phyloP scores from a whole-genome alignment of 2,329 filamentous ascomycete species.

The Hymenoscyphus scutula region DNA sequence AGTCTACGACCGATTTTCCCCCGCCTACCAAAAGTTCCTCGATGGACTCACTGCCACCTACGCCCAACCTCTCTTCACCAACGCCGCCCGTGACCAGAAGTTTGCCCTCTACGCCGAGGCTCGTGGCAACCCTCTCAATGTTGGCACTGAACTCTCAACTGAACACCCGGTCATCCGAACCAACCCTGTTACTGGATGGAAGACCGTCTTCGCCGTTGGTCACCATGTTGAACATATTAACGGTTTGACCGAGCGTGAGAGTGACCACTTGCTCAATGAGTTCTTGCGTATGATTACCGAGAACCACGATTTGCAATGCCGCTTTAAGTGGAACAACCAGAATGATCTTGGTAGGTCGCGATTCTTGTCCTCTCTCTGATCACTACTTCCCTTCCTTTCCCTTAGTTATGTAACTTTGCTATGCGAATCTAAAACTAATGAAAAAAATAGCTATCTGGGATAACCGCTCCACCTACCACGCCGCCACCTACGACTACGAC shows the following conservation, averaged over 20 bases:
- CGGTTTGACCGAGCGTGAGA: slow-evolving; percentile 53
- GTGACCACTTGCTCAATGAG: slow-evolving; percentile 37
- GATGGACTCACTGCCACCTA: slow-evolving; percentile 58
- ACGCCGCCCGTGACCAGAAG: slow-evolving; percentile 45
- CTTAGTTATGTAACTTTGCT: too few species aligned
- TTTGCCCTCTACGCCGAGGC: slow-evolving; percentile 45
- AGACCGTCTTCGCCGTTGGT: slow-evolving; percentile 42
- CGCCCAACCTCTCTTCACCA: slow-evolving; percentile 49
- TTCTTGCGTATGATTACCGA: slow-evolving; percentile 46
- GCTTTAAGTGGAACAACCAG: slow-evolving; percentile 51
- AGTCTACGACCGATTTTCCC: slow-evolving; percentile 61
- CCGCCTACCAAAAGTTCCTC: slow-evolving; percentile 55
- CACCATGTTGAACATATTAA: slow-evolving; percentile 55
- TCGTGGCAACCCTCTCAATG: slow-evolving; percentile 57
- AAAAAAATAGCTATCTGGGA: slow-evolving; percentile 60
- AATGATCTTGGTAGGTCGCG: slow-evolving; percentile 47
- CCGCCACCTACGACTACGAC: slow-evolving; percentile 61
- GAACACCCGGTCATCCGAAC: slow-evolving; percentile 54
- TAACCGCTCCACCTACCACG: slow-evolving; percentile 52
- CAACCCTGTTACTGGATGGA: slow-evolving; percentile 52
- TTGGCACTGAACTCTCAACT: slow-evolving; percentile 46
- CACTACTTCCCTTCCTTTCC: too few species aligned
- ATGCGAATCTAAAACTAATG: background rate
- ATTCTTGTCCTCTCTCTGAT: too few species aligned
- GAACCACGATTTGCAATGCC: slow-evolving; percentile 58